These are phyloP conservation scores for Aphanoascus verrucosus DNA, from an alignment of 2,329 filamentous ascomycete genomes.

Conservation along the genomic window DNA sequence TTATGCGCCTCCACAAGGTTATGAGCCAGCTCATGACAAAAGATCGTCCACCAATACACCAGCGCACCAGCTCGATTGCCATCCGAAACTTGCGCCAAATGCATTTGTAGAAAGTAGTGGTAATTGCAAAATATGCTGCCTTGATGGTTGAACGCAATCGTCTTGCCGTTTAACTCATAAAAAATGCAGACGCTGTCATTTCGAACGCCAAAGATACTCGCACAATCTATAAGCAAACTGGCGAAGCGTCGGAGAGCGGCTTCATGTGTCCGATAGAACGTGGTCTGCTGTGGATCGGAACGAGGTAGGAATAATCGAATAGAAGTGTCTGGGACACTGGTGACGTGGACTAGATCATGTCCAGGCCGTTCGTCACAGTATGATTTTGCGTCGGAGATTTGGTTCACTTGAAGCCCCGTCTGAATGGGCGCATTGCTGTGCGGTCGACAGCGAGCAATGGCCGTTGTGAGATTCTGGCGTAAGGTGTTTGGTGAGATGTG, in stretches of 20 bases:
- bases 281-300: constrained; percentile 32
- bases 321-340: constrained; percentile 48
- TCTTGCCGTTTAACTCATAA: constrained; percentile 65
- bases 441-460: constrained; percentile 65
- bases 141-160: constrained; percentile 83
- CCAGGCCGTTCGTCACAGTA: constrained; percentile 74
- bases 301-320: constrained; percentile 63
- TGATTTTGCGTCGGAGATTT: constrained; percentile 69
- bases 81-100: constrained; percentile 44
- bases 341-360: constrained; percentile 55
- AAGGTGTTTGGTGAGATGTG: constrained; percentile 34
- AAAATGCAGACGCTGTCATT: constrained; percentile 69
- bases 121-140: constrained; percentile 93
- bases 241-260: constrained; percentile 59
- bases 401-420: constrained; percentile 56
- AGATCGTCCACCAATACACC: constrained; percentile 88
- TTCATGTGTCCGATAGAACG: constrained; percentile 54
- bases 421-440: constrained; percentile 66
- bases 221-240: constrained; percentile 56
- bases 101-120: constrained; percentile 71
- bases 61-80: constrained; percentile 53
- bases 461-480: constrained; percentile 52
- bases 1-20: constrained; percentile 75
- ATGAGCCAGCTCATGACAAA: constrained; percentile 92
- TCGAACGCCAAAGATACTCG: constrained; percentile 60